Base-by-base conservation (phyloP, 2,329 filamentous ascomycete species). In the Tolypocladium amazonense region DNA sequence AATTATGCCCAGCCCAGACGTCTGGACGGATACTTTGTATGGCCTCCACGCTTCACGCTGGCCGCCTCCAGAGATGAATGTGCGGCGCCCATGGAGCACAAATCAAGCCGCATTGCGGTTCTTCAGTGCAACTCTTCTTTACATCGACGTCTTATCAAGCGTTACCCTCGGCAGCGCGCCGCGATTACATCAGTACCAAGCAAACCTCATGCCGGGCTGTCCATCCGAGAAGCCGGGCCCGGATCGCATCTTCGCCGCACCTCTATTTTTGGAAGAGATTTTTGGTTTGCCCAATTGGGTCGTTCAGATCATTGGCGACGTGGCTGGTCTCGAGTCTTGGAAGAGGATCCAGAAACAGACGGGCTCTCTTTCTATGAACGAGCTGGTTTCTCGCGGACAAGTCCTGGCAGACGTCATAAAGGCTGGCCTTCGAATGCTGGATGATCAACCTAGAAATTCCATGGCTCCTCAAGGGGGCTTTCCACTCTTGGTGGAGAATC, bases 271-370 rank as follows among this genome's bases (percentile, higher is more conserved):
- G 59, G 77, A 80, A 56, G 76, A 79, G 38, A 78, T 83, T 56
- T 70, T 82, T 47, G 84, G 84, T 2, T 75, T 82, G 61, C 73
- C 81, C 53, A 86, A 85, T 67, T 83, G 81, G 81, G 77, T 78
- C 0, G 64, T 87, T 54, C 70, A 81, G 54, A 71, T 77, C n/a
- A 76, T 88, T 52, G 79, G 78, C 15, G 77, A 83, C 25, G 78
- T 84, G 55, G 74, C 82, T 18, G 68, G 75, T 0, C 73, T 88
- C 8, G 77, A 82, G 57, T 74, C 77, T 1, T 84, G 80, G 78
- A 87, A 85, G 70, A 77, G 78, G 64, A 70, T 76, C 27, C 75
- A 75, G 62, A 76, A 73, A 56, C 67, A 68, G 55, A 64, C 68
- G 5, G 78, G 78, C 5, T 74, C 73, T 0, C 70, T 85, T 1